A percentile compares a stretch with the other conserved stretches of the same genome.
Evolutionary conservation across 2,329 filamentous ascomycete genomes (phyloP).

Genomic region (Nectriaceae sp.): DNA sequence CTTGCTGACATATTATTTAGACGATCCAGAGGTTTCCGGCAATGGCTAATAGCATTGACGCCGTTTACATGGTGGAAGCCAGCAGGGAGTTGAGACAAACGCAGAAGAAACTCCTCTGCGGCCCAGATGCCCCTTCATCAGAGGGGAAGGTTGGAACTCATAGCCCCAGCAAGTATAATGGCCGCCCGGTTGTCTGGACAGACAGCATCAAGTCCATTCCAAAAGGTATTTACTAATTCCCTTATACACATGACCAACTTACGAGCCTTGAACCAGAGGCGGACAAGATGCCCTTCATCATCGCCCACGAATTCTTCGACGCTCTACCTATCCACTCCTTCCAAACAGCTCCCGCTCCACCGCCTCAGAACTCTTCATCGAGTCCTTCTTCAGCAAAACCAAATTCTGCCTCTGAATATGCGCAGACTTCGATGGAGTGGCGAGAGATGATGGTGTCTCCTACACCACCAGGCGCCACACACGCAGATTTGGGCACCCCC

Average conservation of each 20-base stretch:
- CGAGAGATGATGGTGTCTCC: slow-evolving; percentile 79
- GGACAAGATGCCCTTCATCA: slow-evolving; percentile 82
- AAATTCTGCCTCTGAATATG: slow-evolving; percentile 33
- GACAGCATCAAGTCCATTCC: slow-evolving; percentile 87
- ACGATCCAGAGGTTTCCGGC: slow-evolving; percentile 82
- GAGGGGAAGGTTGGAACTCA: slow-evolving; percentile 74
- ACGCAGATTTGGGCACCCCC: slow-evolving; percentile 56
- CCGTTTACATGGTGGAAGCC: slow-evolving; percentile 95
- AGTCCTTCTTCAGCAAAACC: slow-evolving; percentile 40
- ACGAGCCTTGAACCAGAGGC: slow-evolving; percentile 48
- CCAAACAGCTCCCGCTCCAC: slow-evolving; percentile 63
- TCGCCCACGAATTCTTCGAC: slow-evolving; percentile 98
- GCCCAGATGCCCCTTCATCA: slow-evolving; percentile 63
- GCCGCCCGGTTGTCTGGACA: slow-evolving; percentile 81
- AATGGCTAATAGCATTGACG: slow-evolving; percentile 75
- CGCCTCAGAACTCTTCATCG: slow-evolving; percentile 17
- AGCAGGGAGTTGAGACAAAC: slow-evolving; percentile 74
- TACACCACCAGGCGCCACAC: slow-evolving; percentile 57
- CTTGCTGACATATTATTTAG: slow-evolving; percentile 43
- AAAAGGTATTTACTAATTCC: slow-evolving; percentile 57
- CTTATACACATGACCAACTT: too few relatives aligned
- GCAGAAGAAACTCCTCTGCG: slow-evolving; percentile 83
- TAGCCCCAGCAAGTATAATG: slow-evolving; percentile 74
- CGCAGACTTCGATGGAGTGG: slow-evolving; percentile 63
- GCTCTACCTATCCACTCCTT: slow-evolving; percentile 96